phyloP scores from a whole-genome alignment of 192 early-diverging fungal species.

The Mortierella alpina region DNA sequence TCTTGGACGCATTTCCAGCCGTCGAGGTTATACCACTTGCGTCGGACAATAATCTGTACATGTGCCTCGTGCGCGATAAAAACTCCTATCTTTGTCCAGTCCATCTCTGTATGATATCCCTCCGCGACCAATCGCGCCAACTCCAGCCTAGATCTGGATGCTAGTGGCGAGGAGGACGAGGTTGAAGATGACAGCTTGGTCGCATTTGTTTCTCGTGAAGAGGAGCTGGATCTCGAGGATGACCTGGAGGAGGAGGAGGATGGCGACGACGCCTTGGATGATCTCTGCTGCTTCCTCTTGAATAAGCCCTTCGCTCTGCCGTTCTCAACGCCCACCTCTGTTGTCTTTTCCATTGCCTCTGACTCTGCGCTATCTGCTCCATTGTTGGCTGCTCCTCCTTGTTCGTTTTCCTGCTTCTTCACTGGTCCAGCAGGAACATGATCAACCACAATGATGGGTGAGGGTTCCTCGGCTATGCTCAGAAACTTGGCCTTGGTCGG shows the following conservation, averaged over 20 bases:
- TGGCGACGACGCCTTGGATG: not conserved
- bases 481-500: conserved; percentile 29
- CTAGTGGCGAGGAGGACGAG: conserved; percentile 7
- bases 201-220: not conserved
- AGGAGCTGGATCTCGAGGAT: too few species aligned
- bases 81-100: conserved; percentile 60
- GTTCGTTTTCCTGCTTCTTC: not conserved
- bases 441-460: conserved; percentile 47
- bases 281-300: not conserved
- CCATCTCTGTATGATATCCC: conserved; percentile 54
- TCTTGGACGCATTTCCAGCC: conserved; percentile 57
- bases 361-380: not conserved
- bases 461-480: conserved; percentile 7
- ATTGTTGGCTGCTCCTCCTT: not conserved
- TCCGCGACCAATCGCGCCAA: conserved; percentile 39
- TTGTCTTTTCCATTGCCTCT: not conserved
- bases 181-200: not conserved
- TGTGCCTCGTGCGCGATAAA: conserved; percentile 57
- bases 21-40: conserved; percentile 57
- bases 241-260: conserved; percentile 3
- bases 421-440: conserved; percentile 17
- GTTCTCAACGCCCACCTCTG: not conserved
- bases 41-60: conserved; percentile 56
- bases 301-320: not conserved
- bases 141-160: conserved; percentile 21